These are phyloP conservation scores for Hirschfeldia incana DNA, from an alignment of 345 rosid genomes.

Conservation along the genomic window DNA sequence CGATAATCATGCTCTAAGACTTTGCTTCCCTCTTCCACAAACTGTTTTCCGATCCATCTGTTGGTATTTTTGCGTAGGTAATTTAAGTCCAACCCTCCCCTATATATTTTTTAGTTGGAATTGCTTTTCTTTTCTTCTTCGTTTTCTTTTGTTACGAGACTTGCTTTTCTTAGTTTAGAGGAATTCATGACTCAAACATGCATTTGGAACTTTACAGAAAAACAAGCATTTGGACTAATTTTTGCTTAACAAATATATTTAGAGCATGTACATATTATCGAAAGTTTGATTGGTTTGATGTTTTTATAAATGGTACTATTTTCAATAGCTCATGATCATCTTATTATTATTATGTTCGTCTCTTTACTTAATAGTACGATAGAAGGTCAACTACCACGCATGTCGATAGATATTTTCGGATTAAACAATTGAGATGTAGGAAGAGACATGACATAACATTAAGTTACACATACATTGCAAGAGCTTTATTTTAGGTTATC, in stretches of 20 bases:
- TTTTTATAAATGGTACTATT: neutral
- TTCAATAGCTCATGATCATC: neutral
- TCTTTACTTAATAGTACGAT: conserved; percentile 1
- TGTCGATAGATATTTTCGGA: neutral
- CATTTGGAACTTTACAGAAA: neutral
- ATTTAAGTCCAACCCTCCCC: too few relatives aligned
- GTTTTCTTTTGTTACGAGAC: too few relatives aligned
- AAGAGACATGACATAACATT: conserved; percentile 22
- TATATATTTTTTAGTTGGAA: too few relatives aligned
- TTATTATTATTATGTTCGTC: neutral
- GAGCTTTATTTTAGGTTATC: conserved; percentile 23
- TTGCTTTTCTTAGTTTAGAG: neutral
- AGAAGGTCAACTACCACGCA: conserved; percentile 30
- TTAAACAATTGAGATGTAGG: conserved; percentile 7
- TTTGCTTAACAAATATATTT: neutral
- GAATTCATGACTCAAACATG: neutral
- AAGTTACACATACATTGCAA: neutral
- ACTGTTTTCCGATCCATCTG: too few relatives aligned
- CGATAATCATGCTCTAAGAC: too few relatives aligned
- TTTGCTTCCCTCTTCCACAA: too few relatives aligned
- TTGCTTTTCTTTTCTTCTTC: too few relatives aligned
- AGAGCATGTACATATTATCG: neutral
- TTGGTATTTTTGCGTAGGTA: too few relatives aligned
- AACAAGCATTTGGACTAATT: neutral
- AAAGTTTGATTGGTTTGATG: neutral